Evolutionary conservation across 2,329 filamentous ascomycete genomes (phyloP).

Genomic region (Ustilaginoidea virens): DNA sequence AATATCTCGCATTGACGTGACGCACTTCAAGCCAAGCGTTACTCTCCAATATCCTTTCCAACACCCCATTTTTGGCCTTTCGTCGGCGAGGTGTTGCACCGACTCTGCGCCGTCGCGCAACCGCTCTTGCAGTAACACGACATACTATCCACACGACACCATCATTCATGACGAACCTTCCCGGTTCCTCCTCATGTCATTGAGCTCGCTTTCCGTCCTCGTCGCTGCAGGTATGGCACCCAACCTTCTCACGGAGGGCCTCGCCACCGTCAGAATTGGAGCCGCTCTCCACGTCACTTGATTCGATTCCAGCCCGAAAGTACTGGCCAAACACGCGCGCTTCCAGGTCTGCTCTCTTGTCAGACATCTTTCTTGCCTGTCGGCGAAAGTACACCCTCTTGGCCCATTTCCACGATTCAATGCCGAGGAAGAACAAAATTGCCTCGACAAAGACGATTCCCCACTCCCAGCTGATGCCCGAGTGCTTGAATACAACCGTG

Average conservation of each 20-base stretch:
- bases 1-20: too few species aligned
- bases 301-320: slow-evolving; percentile 9
- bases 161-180: background rate
- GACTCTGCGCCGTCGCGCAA: background rate
- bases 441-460: slow-evolving; percentile 46
- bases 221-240: background rate
- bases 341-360: slow-evolving; percentile 13
- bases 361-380: slow-evolving; percentile 7
- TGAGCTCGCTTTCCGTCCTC: slow-evolving; percentile 4
- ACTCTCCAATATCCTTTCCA: too few species aligned
- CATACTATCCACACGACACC: background rate
- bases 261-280: slow-evolving; percentile 3
- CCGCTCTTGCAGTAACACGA: background rate
- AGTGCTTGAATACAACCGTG: slow-evolving; percentile 52
- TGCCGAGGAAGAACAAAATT: slow-evolving; percentile 42
- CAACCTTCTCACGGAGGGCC: slow-evolving; percentile 4
- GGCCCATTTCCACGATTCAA: slow-evolving; percentile 54
- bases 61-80: too few species aligned
- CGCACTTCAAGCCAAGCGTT: too few species aligned
- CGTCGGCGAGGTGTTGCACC: too few species aligned
- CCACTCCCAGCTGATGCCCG: slow-evolving; percentile 57
- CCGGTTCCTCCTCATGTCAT: slow-evolving; percentile 7
- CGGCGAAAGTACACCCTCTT: slow-evolving; percentile 34
- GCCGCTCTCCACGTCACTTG: slow-evolving; percentile 7
- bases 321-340: slow-evolving; percentile 18